These are phyloP conservation scores for Erigeron canadensis DNA, from an alignment of 129 eudicot species.

Conservation along the genomic window DNA sequence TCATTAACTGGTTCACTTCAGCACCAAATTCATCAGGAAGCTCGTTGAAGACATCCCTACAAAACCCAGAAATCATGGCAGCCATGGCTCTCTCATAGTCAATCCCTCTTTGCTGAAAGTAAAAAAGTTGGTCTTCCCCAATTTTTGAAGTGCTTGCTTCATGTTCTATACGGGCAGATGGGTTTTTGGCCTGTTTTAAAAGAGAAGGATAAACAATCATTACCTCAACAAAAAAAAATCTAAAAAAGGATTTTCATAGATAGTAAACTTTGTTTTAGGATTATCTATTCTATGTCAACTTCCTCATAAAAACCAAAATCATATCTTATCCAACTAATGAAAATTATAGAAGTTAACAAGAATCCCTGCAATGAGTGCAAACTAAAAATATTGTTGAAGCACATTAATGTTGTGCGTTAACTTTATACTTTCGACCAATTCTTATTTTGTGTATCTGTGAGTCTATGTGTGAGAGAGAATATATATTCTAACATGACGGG, in stretches of 20 bases:
- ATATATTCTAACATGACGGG: background rate
- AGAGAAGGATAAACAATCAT: slow-evolving; percentile 1
- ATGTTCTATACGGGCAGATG: slow-evolving; percentile 79
- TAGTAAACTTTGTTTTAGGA: no score
- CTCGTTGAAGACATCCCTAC: slow-evolving; percentile 88
- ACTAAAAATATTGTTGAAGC: background rate
- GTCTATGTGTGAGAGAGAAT: background rate
- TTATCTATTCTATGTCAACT: no score
- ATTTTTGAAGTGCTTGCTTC: slow-evolving; percentile 98
- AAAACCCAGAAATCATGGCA: slow-evolving; percentile 96
- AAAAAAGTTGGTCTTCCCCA: slow-evolving; percentile 92
- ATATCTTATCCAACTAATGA: background rate
- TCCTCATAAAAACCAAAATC: no score
- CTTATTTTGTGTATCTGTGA: background rate
- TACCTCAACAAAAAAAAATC: background rate
- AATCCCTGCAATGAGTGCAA: background rate
- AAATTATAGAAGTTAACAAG: background rate
- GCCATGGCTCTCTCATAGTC: slow-evolving; percentile 97
- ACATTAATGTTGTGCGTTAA: background rate
- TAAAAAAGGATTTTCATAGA: background rate
- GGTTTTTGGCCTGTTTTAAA: slow-evolving; percentile 63
- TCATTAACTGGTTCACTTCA: slow-evolving; percentile 95
- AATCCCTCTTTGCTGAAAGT: slow-evolving; percentile 95
- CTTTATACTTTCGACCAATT: background rate
- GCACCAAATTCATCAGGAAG: slow-evolving; percentile 96